phyloP scores from a whole-genome alignment of 2,329 filamentous ascomycete species.

The Paramyrothecium roridum region DNA sequence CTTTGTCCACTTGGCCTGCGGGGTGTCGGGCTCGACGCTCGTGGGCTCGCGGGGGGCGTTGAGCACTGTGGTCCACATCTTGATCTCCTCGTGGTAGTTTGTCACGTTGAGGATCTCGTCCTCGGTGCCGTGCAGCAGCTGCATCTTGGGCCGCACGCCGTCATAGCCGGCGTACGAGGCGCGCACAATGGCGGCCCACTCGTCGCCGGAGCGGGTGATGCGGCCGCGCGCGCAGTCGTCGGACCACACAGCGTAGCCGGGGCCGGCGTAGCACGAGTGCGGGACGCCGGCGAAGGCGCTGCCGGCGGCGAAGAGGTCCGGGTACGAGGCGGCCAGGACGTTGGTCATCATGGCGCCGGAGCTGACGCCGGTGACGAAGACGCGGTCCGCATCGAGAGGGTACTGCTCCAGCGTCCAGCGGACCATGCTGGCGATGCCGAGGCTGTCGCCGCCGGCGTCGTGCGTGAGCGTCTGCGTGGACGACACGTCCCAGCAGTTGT shows the following conservation, averaged over 20 bases:
- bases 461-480: slow-evolving; percentile 44
- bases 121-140: slow-evolving; percentile 53
- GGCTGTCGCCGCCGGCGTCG: slow-evolving; percentile 46
- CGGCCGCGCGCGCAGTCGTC: slow-evolving; percentile 14
- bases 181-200: slow-evolving; percentile 31
- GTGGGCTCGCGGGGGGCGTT: background rate
- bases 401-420: slow-evolving; percentile 44
- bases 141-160: slow-evolving; percentile 51
- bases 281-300: slow-evolving; percentile 40
- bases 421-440: slow-evolving; percentile 53
- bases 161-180: slow-evolving; percentile 47
- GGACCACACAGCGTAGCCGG: slow-evolving; percentile 45
- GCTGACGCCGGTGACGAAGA: slow-evolving; percentile 48
- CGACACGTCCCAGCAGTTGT: slow-evolving; percentile 58
- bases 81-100: slow-evolving; percentile 52
- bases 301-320: slow-evolving; percentile 48
- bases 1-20: background rate
- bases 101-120: slow-evolving; percentile 48
- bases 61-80: slow-evolving; percentile 45
- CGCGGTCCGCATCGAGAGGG: slow-evolving; percentile 39
- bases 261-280: slow-evolving; percentile 46
- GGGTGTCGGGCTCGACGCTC: background rate
- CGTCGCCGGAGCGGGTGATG: slow-evolving; percentile 27
- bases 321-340: slow-evolving; percentile 48
- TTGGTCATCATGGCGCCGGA: slow-evolving; percentile 57